A percentile compares a stretch with the other conserved stretches of the same genome.
Conservation (phyloP, 2,329 filamentous ascomycete genomes). For the Ophiostoma australiae region DNA sequence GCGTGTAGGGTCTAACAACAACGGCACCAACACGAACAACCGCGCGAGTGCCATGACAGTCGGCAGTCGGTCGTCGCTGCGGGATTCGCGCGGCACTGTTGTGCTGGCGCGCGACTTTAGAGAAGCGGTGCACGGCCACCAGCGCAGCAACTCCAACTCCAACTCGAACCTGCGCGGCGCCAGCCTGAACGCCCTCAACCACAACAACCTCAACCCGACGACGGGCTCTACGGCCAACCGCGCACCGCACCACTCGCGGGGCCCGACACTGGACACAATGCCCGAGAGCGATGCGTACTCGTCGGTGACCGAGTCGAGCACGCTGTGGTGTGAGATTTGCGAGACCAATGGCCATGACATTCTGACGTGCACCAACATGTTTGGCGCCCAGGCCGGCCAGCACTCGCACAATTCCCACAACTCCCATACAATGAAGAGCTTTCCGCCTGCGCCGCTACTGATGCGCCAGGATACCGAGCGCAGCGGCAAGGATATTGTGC, state of each 20-base stretch:
- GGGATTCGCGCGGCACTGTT: conserved; percentile 63
- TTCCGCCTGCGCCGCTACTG: conserved; percentile 13
- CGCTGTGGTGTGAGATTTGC: conserved; percentile 91
- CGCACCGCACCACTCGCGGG: conserved; percentile 42
- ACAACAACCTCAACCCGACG: background rate
- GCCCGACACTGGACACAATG: conserved; percentile 61
- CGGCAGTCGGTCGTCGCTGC: conserved; percentile 52
- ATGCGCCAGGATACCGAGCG: conserved; percentile 13
- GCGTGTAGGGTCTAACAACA: conserved; percentile 42
- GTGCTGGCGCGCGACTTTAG: conserved; percentile 48
- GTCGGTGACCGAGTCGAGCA: conserved; percentile 65
- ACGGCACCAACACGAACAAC: conserved; percentile 52
- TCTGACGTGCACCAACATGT: conserved; percentile 89
- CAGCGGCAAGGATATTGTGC: conserved; percentile 27
- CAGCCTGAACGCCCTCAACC: background rate
- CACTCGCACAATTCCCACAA: background rate
- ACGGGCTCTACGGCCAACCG: background rate
- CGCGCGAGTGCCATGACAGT: conserved; percentile 43
- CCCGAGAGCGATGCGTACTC: conserved; percentile 66
- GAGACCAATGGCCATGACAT: conserved; percentile 91
- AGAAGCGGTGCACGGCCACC: conserved; percentile 11
- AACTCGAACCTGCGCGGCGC: background rate
- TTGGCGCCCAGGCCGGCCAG: conserved; percentile 41
- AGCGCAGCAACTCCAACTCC: conserved; percentile 19
- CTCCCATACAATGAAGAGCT: conserved; percentile 9